Base-by-base conservation (phyloP, 495 filamentous ascomycete species). In the Parathielavia appendiculata region DNA sequence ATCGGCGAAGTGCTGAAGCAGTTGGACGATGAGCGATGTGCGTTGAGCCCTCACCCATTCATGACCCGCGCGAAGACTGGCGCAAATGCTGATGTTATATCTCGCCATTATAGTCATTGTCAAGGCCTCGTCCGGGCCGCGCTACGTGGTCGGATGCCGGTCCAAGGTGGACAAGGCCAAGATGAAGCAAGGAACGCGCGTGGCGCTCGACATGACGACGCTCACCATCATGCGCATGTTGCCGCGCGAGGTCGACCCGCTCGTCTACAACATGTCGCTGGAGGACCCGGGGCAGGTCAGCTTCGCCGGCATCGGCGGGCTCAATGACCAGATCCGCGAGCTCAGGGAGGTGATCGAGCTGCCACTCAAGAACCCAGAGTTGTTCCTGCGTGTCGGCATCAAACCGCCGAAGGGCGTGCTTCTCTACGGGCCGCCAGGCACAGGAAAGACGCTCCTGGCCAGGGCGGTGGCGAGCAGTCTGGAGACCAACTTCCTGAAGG, bases 181-280 rank as follows among this genome's bases (percentile, higher is more conserved):
- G 78, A 79, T 99, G 64, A 97, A 97, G 80, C 95, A 99, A 75
- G 95, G 95, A 61, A 96, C 92, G 5, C 91, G 95, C 65, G 95
- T 99, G 58, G 93, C 95, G 44, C 88, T 99, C 54, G 95, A 99
- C 71, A 99, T 99, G 95, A 99, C 95, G 39, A 99, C 95, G 16
- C 86, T 99, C 60, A 99, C 95, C 30, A 99, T 99, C 73, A 99
- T 99, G 95, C 89, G 95, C 58, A 99, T 99, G 95, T 77, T 99
- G 41, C 95, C 95, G 41, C 89, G 95, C 63, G 95, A 99, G 78
- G 95, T 99, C 62, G 95, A 99, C 70, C 95, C 95, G 17, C 76
- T 97, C 63, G 95, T 99, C 51, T 99, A 99, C 82, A 99, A 97
- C 79, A 99, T 99, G 95, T 99, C 95, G 43, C 76, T 99, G 57